A percentile compares a stretch with the other conserved stretches of the same genome.
phyloP scores from a whole-genome alignment of 1,284 basidiomycete genomes.

The Stereum hirsutum region DNA sequence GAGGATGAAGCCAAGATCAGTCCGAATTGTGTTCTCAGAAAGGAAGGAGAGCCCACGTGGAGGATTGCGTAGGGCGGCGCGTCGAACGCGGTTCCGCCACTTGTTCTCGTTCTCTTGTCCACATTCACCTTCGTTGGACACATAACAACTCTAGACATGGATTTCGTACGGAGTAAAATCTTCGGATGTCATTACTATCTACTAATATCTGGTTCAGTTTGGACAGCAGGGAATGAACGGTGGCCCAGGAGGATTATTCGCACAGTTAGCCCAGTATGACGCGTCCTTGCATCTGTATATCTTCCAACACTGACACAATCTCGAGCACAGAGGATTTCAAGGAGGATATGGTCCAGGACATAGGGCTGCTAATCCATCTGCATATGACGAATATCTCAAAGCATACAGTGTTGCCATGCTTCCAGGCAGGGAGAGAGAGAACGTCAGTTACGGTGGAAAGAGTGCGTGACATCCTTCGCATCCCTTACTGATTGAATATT shows the following conservation, averaged over 20 bases:
- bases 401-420: conserved; percentile 86
- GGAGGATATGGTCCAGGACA: conserved; percentile 38
- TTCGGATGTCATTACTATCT: neutral
- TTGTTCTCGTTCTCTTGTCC: neutral
- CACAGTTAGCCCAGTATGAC: conserved; percentile 52
- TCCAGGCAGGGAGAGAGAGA: conserved; percentile 71
- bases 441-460: conserved; percentile 95
- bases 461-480: conserved; percentile 50
- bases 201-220: conserved; percentile 25
- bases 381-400: conserved; percentile 77
- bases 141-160: neutral
- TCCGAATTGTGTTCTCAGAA: neutral
- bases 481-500: conserved; percentile 4
- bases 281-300: neutral
- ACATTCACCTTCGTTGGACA: neutral
- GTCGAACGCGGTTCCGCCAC: neutral
- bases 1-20: too few relatives aligned
- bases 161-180: neutral
- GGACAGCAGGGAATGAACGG: conserved; percentile 39
- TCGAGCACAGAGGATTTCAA: conserved; percentile 38
- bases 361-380: conserved; percentile 36
- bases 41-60: conserved; percentile 1
- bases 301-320: conserved; percentile 2
- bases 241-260: conserved; percentile 42
- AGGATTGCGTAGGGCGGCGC: conserved; percentile 7